Evolutionary conservation across 495 filamentous ascomycete genomes (phyloP).

Genomic region (Penicillium macrosclerotiorum): DNA sequence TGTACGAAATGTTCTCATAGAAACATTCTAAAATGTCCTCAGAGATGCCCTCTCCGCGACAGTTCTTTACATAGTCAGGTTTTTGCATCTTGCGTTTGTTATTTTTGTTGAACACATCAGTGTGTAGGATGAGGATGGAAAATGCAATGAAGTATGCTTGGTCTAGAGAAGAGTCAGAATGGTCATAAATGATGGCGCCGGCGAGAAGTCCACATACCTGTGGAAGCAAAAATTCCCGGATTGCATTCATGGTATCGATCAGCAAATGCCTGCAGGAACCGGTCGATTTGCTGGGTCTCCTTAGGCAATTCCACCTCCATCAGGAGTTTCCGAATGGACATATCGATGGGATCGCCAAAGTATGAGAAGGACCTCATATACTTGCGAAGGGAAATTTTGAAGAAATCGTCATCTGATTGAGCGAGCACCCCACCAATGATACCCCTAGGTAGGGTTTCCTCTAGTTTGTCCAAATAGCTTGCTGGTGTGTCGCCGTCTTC

Average conservation of each 20-base stretch:
- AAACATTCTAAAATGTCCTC: constrained; percentile 94
- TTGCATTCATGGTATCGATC: constrained; percentile 99
- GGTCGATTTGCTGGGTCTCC: constrained; percentile 97
- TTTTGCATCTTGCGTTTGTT: constrained; percentile 99
- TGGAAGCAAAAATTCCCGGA: constrained; percentile 84
- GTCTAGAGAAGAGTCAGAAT: constrained; percentile 45
- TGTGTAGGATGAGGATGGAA: constrained; percentile 92
- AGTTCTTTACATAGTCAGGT: constrained; percentile 92
- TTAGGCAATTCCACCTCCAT: constrained; percentile 97
- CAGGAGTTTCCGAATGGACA: constrained; percentile 90
- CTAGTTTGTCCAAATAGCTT: constrained; percentile 78
- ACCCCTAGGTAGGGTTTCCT: constrained; percentile 73
- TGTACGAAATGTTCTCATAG: constrained; percentile 98
- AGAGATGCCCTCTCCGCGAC: constrained; percentile 79
- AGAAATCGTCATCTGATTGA: constrained; percentile 82
- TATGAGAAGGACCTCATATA: constrained; percentile 95
- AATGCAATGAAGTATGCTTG: constrained; percentile 98
- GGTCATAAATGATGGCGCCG: background rate
- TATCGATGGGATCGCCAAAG: constrained; percentile 95
- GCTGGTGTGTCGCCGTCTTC: constrained; percentile 88
- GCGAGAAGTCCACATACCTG: constrained; percentile 45
- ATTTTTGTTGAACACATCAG: constrained; percentile 98
- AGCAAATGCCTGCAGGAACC: constrained; percentile 89
- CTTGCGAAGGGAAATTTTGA: constrained; percentile 75
- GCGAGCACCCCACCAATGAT: constrained; percentile 78